A percentile compares a stretch with the other conserved stretches of the same genome.
Evolutionary conservation across 768 basidiomycete genomes (phyloP).

Genomic region (Calocybe indica): DNA sequence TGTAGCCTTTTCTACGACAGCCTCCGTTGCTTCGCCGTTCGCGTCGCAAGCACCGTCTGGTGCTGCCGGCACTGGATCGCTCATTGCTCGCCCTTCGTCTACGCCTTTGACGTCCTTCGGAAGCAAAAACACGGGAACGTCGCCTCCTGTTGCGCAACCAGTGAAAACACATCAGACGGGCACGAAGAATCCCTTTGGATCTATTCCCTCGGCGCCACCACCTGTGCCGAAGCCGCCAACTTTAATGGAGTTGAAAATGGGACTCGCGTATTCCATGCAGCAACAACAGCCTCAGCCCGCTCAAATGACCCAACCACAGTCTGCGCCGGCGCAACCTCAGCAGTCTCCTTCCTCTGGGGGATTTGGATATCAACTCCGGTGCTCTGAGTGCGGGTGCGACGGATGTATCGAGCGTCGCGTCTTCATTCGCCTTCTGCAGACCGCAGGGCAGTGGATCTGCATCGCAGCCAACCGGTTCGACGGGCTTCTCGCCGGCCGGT

Average conservation of each 20-base stretch:
- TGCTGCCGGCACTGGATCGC: conserved; percentile 13
- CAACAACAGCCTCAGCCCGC: conserved; percentile 20
- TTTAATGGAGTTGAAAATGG: conserved; percentile 71
- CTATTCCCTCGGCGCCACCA: conserved; percentile 56
- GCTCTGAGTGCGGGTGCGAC: conserved; percentile 41
- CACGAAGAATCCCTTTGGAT: conserved; percentile 92
- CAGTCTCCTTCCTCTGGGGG: conserved; percentile 4
- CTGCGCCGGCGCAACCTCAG: conserved; percentile 13
- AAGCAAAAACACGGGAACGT: conserved; percentile 18
- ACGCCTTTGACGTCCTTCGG: conserved; percentile 54
- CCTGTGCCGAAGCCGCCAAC: conserved; percentile 73
- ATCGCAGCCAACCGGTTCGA: conserved; percentile 6
- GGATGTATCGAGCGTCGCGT: conserved; percentile 65
- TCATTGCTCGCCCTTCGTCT: conserved; percentile 62
- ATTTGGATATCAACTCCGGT: conserved; percentile 34
- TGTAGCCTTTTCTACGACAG: conserved; percentile 12
- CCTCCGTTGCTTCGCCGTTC: conserved; percentile 18
- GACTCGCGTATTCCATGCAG: conserved; percentile 21
- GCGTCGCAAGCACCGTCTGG: conserved; percentile 9
- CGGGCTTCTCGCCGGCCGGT: conserved; percentile 11
- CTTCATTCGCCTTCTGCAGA: conserved; percentile 55
- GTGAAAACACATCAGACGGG: conserved; percentile 90
- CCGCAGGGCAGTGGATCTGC: conserved; percentile 15
- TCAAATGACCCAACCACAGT: conserved; percentile 18
- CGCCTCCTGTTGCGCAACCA: conserved; percentile 49